Base-by-base conservation (phyloP, 2,329 filamentous ascomycete species). In the Botrytis deweyae region DNA sequence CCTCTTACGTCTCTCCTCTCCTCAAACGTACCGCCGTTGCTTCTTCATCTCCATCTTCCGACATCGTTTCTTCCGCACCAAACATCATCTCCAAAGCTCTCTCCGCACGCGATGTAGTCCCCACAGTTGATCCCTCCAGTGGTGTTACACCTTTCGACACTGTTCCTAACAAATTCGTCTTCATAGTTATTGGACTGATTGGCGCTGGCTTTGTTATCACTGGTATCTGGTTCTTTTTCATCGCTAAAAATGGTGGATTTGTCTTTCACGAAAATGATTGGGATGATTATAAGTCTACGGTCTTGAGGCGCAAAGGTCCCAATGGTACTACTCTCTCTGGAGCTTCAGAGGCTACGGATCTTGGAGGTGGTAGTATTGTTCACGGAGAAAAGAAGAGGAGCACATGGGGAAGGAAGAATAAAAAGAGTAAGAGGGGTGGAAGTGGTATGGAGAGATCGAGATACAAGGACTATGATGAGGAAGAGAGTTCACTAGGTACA, bases 201-300 rank as follows among this genome's bases (percentile, higher is more conserved):
- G 94, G 93, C 49, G 90, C 90, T 0, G 89, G 85, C 46, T 92
- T 98, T 81, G 92, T 96, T 38, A 74, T 93, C 5, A 88, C 86
- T 0, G 89, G 87, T 38, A 94, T 98, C 80, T 99, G 96, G 95
- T 98, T 99, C 88, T 98, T 99, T 88, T 97, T 97, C 87, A 97
- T 93, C 92, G 95, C 95, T 73, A 95, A 93, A 84, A 97, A 98
- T 79, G 96, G 96, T 75, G 96, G 96, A 22, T 98, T 98, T 85
- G 86, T 92, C 76, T 98, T 94, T 87, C 88, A 88, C 65, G 85
- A 97, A 76, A 87, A 89, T 52, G 96, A 99, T 83, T 99, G 96
- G 95, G 95, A 98, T 9, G 96, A 99, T 80, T 99, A 99, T 89
- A 98, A 98, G 82, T 92, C 92, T 1, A 98, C 95, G 0, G 96